Evolutionary conservation across 306 rosid species (phyloP).

Genomic region (Styphnolobium japonicum): DNA sequence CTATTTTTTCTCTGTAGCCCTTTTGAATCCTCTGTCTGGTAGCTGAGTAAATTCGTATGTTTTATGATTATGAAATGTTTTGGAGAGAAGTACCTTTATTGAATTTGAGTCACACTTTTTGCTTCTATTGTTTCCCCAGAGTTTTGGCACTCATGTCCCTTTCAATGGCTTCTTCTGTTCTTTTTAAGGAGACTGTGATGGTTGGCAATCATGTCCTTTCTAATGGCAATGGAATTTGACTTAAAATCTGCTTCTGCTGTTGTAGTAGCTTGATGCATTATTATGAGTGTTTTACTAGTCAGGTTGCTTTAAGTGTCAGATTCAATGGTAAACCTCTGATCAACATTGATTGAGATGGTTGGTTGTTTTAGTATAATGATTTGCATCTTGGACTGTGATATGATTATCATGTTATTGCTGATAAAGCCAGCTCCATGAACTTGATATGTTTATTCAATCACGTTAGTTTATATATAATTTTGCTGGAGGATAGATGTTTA

Average conservation of each 20-base stretch:
- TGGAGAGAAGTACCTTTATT: not conserved
- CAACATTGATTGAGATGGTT: not conserved
- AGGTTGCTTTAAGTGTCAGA: not conserved
- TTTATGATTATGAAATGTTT: not conserved
- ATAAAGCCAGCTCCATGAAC: not conserved
- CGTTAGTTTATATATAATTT: not conserved
- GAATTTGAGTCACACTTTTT: not conserved
- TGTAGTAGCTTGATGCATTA: not conserved
- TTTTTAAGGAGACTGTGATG: not conserved
- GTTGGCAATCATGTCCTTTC: not conserved
- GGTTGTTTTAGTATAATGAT: not conserved
- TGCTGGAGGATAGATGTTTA: not conserved
- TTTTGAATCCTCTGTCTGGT: not conserved
- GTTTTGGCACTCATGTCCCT: not conserved
- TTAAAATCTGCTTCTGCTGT: not conserved
- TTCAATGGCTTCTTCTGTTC: not conserved
- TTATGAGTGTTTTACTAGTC: not conserved
- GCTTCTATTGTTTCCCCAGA: too few relatives aligned
- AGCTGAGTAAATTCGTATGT: not conserved
- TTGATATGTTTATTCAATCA: not conserved
- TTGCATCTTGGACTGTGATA: conserved; percentile 9
- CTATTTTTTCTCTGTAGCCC: not conserved
- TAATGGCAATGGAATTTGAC: not conserved
- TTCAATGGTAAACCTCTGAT: not conserved
- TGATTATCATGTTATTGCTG: not conserved